Conservation (phyloP, 495 filamentous ascomycete species). For the Penicillium desertorum region DNA sequence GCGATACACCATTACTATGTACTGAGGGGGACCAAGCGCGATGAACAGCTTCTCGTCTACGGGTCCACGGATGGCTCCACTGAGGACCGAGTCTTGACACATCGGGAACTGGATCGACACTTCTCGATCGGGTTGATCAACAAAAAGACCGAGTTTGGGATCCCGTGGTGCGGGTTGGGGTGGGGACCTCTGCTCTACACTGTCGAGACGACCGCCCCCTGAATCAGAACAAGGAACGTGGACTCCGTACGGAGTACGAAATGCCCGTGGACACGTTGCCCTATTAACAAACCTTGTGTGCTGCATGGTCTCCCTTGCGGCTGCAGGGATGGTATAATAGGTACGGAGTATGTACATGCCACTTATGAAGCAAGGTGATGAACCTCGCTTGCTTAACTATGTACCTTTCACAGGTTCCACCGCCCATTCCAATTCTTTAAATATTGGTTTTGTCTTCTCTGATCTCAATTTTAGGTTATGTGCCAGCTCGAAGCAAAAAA, state of each 20-base stretch:
- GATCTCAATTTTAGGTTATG: not conserved
- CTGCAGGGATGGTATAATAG: not conserved
- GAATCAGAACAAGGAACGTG: not conserved
- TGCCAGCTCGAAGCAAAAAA: not conserved
- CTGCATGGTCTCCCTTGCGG: not conserved
- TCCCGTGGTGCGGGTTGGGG: not conserved
- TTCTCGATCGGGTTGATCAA: constrained; percentile 13
- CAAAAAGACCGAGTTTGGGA: not conserved
- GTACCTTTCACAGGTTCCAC: not conserved
- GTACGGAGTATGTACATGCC: not conserved
- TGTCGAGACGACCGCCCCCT: not conserved
- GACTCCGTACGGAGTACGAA: not conserved
- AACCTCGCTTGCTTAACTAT: not conserved
- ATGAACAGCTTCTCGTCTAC: not conserved
- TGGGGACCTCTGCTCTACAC: not conserved
- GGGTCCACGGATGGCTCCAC: not conserved
- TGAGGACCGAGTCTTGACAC: not conserved
- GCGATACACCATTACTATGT: not conserved
- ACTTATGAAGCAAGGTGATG: not conserved
- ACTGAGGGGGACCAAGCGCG: not conserved
- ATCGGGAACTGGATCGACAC: constrained; percentile 13
- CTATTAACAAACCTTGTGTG: not conserved
- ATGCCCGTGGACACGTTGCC: not conserved
- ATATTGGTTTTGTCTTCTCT: not conserved
- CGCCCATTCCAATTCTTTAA: not conserved